Evolutionary conservation across 1,139 yeast genomes (phyloP), one percentile per base, ranked within the genome.

Genomic region (Blastobotrys raffinosifermentans): DNA sequence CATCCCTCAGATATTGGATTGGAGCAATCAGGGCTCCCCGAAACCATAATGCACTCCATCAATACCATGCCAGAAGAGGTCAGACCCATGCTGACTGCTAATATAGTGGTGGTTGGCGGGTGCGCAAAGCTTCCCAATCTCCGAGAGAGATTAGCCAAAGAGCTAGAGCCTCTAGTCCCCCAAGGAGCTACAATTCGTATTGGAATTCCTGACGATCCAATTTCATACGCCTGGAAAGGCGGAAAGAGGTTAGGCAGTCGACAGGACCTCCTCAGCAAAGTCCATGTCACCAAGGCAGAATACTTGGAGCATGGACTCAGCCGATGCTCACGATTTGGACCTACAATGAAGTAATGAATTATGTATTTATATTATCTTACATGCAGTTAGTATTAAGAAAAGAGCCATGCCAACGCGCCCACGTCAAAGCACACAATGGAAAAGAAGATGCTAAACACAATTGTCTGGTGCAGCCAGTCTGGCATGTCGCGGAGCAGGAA

Each of bases 1-100:
- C 85, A 80, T 48, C 98, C 99, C 0, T 89, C 82, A 46, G 77
- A 85, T 37, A 74, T 94, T 1, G 87, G 87, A 7, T 66, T 89
- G 44, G 76, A 74, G 42, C 76, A 87, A 49, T 77, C 91, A 0
- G 87, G 89, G 0, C 53, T 81, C 2, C 66, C 79, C 1, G 94
- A 84, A 50, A 72, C 91, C 3, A 77, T 85, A 2, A 73, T 80
- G 31, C 87, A 84, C 44, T 68, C 86, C 20, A 67, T 91, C 8
- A 69, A 74, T 57, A 66, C 80, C 21, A 72, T 85, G 32, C 96
- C 96, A 0, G 85, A 77, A 46, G 72, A 82, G 2, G 60, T 83
- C 2, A 71, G 86, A 39, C 94, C 96, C 0, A 63, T 93, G 42
- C 64, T 93, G 38, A 77, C 80, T 53, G 80, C 91, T 4, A 91